Conservation (phyloP, 2,329 filamentous ascomycete genomes). For the Ophiostoma sp. region DNA sequence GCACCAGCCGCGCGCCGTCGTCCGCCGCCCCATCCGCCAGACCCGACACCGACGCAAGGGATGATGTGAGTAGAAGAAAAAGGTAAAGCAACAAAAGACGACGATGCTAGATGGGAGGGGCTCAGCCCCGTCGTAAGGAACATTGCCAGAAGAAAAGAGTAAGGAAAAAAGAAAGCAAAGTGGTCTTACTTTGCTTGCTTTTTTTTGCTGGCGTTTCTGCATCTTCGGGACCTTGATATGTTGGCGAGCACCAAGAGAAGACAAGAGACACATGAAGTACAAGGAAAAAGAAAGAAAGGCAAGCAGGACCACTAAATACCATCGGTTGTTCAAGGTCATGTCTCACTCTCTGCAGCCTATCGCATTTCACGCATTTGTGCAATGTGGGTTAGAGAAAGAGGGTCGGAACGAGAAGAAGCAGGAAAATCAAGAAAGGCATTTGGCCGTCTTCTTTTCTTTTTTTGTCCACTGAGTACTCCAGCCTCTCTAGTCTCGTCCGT, state of each 20-base stretch:
- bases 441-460: background rate
- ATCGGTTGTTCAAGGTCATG: background rate
- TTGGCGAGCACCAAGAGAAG: background rate
- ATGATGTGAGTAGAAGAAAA: constrained; percentile 4
- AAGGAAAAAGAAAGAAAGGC: background rate
- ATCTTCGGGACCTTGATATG: background rate
- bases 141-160: background rate
- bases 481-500: background rate
- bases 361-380: constrained; percentile 3
- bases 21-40: background rate
- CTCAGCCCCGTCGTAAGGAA: background rate
- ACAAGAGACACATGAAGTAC: background rate
- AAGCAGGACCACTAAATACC: background rate
- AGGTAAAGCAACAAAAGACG: background rate
- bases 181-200: background rate
- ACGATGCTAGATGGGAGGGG: background rate
- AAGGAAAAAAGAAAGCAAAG: constrained; percentile 3
- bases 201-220: background rate
- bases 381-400: background rate
- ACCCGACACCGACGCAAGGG: background rate
- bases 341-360: background rate
- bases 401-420: background rate
- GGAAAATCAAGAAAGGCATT: background rate
- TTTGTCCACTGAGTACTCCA: background rate
- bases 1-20: background rate